Evolutionary conservation across 1,139 yeast genomes (phyloP).

Genomic region (Pichia sp.): DNA sequence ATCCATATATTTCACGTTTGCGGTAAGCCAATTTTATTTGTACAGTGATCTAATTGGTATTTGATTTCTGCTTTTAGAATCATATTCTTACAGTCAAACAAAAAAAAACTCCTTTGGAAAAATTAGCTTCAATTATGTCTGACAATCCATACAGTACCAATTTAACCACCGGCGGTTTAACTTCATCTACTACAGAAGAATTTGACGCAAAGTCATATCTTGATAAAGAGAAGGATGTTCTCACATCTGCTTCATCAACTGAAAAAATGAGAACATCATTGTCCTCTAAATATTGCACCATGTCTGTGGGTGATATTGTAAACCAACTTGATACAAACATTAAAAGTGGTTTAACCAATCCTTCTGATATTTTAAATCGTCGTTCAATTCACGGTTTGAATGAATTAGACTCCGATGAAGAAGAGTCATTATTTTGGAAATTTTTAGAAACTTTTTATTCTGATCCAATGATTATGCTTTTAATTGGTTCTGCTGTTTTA

Average conservation of each 20-base stretch:
- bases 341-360: slow-evolving; percentile 52
- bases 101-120: background rate
- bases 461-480: slow-evolving; percentile 78
- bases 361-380: slow-evolving; percentile 65
- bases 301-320: slow-evolving; percentile 57
- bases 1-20: background rate
- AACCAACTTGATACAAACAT: slow-evolving; percentile 55
- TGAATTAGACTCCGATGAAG: slow-evolving; percentile 68
- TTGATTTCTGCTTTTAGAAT: background rate
- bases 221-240: slow-evolving; percentile 14
- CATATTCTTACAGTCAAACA: background rate
- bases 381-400: slow-evolving; percentile 71
- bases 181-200: slow-evolving; percentile 11
- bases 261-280: slow-evolving; percentile 25
- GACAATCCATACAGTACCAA: slow-evolving; percentile 18
- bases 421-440: slow-evolving; percentile 61
- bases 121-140: slow-evolving; percentile 11
- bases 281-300: slow-evolving; percentile 50
- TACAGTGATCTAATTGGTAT: background rate
- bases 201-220: slow-evolving; percentile 7
- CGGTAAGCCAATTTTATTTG: background rate
- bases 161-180: slow-evolving; percentile 5
- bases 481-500: slow-evolving; percentile 81
- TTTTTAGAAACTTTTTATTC: slow-evolving; percentile 76
- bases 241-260: slow-evolving; percentile 14